Conservation (phyloP, 2,329 filamentous ascomycete species). For the Alternaria consortialis region DNA sequence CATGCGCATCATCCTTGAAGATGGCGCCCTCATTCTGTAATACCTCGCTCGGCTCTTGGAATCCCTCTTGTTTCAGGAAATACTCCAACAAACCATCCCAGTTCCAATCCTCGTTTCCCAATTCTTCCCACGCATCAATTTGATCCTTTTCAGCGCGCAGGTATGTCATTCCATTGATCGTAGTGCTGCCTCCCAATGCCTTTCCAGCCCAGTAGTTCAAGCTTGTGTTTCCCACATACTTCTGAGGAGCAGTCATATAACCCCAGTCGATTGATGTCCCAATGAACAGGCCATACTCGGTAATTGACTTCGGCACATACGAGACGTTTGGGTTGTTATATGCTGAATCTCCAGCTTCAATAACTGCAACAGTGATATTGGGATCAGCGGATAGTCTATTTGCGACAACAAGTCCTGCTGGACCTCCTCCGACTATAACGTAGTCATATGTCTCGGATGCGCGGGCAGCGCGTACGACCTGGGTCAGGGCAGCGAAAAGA, state of each 20-base stretch:
- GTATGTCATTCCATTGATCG: slow-evolving; percentile 56
- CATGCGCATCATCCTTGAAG: slow-evolving; percentile 34
- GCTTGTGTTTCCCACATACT: slow-evolving; percentile 40
- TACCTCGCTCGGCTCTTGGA: slow-evolving; percentile 30
- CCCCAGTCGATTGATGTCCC: slow-evolving; percentile 53
- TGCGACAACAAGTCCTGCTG: slow-evolving; percentile 45
- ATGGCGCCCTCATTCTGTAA: slow-evolving; percentile 34
- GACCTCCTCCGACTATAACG: slow-evolving; percentile 46
- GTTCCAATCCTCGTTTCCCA: slow-evolving; percentile 48
- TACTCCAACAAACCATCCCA: slow-evolving; percentile 43
- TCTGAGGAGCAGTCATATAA: slow-evolving; percentile 52
- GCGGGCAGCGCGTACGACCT: slow-evolving; percentile 12
- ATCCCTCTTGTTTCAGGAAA: slow-evolving; percentile 39
- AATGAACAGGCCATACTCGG: slow-evolving; percentile 34
- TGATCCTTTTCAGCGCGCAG: slow-evolving; percentile 45
- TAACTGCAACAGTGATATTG: slow-evolving; percentile 36
- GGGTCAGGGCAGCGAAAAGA: background rate
- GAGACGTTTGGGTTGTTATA: slow-evolving; percentile 45
- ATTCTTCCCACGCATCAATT: slow-evolving; percentile 45
- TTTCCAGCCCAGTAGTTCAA: slow-evolving; percentile 53
- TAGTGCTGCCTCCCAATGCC: slow-evolving; percentile 54
- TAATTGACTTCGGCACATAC: slow-evolving; percentile 24
- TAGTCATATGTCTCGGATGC: slow-evolving; percentile 39
- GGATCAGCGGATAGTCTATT: slow-evolving; percentile 39
- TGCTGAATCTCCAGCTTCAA: slow-evolving; percentile 47